These are phyloP conservation scores for Phalaenopsis equestris DNA, from an alignment of 106 monocot genomes.

Conservation along the genomic window DNA sequence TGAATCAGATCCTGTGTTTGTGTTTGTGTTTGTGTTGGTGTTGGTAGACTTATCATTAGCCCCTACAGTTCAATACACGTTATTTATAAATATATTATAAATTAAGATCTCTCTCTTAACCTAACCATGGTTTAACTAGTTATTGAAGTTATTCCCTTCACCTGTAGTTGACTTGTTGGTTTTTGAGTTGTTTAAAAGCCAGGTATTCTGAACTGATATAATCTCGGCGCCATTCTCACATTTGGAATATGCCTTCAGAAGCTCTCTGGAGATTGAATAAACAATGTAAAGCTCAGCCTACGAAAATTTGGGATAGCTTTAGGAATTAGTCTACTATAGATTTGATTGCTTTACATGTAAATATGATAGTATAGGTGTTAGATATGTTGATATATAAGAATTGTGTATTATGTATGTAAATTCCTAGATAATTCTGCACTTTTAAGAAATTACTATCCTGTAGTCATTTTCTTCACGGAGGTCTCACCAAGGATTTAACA, in stretches of 20 bases:
- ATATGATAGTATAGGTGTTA: too few species aligned
- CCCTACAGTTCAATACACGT: conserved; percentile 16
- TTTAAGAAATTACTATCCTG: too few species aligned
- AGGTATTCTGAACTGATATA: conserved; percentile 66
- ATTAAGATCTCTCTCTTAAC: background rate
- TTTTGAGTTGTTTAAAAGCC: conserved; percentile 66
- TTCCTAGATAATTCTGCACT: too few species aligned
- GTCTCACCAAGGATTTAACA: too few species aligned
- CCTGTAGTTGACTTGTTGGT: conserved; percentile 22
- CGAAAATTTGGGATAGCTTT: background rate
- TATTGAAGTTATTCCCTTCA: background rate
- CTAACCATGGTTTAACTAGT: background rate
- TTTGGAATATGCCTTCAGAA: conserved; percentile 84
- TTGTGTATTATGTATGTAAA: too few species aligned
- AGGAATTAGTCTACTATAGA: background rate
- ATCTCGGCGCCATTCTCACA: conserved; percentile 75
- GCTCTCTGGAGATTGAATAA: conserved; percentile 46
- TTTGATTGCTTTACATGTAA: too few species aligned
- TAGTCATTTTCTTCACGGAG: too few species aligned
- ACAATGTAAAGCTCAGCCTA: background rate
- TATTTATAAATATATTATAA: background rate
- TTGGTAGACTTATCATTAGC: background rate
- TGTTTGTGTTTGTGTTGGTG: background rate
- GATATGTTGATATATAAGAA: too few species aligned
- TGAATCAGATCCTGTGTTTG: conserved; percentile 27